These are phyloP conservation scores for Albophoma yamanashiensis DNA, from an alignment of 2,329 filamentous ascomycete species.

Conservation along the genomic window DNA sequence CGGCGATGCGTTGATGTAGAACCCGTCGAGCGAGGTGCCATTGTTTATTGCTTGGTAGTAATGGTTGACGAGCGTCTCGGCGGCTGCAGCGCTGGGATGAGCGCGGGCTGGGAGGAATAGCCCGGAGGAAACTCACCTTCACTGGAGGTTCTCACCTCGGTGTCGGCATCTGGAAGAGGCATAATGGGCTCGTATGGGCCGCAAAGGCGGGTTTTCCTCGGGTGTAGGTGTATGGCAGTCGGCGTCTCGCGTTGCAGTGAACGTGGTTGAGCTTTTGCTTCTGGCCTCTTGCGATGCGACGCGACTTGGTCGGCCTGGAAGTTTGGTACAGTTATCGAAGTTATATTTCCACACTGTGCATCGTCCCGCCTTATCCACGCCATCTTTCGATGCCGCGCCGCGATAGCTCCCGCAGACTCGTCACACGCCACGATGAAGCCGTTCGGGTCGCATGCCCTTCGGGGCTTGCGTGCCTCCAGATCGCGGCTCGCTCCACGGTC, in stretches of 20 bases:
- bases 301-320: background rate
- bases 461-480: conserved; percentile 10
- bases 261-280: background rate
- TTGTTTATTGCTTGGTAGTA: conserved; percentile 69
- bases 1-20: conserved; percentile 54
- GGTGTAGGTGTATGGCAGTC: background rate
- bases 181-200: conserved; percentile 10
- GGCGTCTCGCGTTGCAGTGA: background rate
- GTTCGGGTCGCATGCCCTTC: conserved; percentile 14
- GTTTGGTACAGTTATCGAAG: conserved; percentile 7
- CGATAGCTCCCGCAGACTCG: background rate
- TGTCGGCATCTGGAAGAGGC: conserved; percentile 28
- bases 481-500: conserved; percentile 7
- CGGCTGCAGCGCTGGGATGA: conserved; percentile 37
- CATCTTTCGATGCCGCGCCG: background rate
- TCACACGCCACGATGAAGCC: conserved; percentile 15
- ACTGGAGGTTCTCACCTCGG: conserved; percentile 32
- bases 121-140: conserved; percentile 25
- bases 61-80: conserved; percentile 58
- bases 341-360: conserved; percentile 6
- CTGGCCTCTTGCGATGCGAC: background rate
- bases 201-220: background rate
- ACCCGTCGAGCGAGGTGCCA: conserved; percentile 50
- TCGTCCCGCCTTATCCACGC: background rate
- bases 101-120: background rate